Base-by-base conservation (phyloP, 108 stramenopile genomes). In the Craspedostauros australis region DNA sequence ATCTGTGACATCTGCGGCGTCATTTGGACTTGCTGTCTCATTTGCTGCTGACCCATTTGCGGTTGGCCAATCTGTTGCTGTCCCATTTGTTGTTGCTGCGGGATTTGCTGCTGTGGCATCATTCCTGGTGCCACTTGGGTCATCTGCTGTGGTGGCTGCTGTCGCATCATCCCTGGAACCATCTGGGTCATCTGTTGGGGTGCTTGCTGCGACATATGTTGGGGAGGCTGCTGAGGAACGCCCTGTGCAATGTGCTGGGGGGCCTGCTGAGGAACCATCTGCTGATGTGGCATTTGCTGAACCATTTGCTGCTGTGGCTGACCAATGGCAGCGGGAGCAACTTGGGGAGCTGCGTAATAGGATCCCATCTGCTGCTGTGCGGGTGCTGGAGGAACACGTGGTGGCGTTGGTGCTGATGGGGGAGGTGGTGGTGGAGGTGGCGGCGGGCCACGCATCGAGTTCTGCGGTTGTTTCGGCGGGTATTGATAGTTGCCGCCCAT, bases 261-360 rank as follows among this genome's bases (percentile, higher is more conserved):
- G 11, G 34, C 34, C 12, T 12, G 12, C 34, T 36, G 34, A 12
- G 11, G 34, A 11, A 36, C 12, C 12, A 12, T 36, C 12, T 36
- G 34, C 12, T 11, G 34, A 11, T 36, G 34, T 36, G 11, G 34
- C 34, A 12, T 11, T 12, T 36, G 34, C 34, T 36, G 34, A 36
- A 36, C 11, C 34, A 20, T 16, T 39, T 47, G 50, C 24, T 55
- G 64, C 42, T 53, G 62, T 33, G 39, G 54, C 7, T 34, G 50
- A 22, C 32, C 15, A 25, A 7, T 21, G 7, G 7, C 12, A 23
- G 15, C 14, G 5, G 39, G 24, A 41, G 27, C 39, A 49, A n/a
- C n/a, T n/a, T n/a, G 39, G 20, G 39, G 39, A 39, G 39, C 19
- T 39, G 39, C 39, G 4, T 39, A 39, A 19, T 47, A 23, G 16